A percentile compares a stretch with the other conserved stretches of the same genome.
Conservation (phyloP, 192 early-diverging fungal species). For the Hyaloraphidium curvatum region DNA sequence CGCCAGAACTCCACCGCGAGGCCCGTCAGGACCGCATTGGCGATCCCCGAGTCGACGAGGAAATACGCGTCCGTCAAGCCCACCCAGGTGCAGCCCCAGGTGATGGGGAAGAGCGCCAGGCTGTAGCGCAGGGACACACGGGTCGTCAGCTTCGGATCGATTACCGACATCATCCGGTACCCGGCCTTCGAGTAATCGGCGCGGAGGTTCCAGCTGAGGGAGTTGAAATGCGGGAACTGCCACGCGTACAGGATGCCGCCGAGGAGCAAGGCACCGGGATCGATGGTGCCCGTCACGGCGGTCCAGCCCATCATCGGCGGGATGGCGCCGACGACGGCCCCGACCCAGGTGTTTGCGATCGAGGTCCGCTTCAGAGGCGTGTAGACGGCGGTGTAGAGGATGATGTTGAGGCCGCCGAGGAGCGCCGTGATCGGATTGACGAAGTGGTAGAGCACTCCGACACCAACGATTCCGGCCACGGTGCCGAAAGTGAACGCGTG, state of each 20-base stretch:
- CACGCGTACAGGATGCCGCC: slow-evolving; percentile 65
- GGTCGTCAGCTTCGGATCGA: slow-evolving; percentile 69
- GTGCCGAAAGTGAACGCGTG: slow-evolving; percentile 62
- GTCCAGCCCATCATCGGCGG: slow-evolving; percentile 98
- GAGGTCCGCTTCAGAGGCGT: slow-evolving; percentile 84
- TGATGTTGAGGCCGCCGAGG: slow-evolving; percentile 65
- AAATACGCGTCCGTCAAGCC: slow-evolving; percentile 67
- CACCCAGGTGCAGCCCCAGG: slow-evolving; percentile 31
- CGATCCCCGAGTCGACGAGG: slow-evolving; percentile 44
- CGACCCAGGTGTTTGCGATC: slow-evolving; percentile 92
- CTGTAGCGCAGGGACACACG: slow-evolving; percentile 69
- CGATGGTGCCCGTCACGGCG: slow-evolving; percentile 55
- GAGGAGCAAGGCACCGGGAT: slow-evolving; percentile 49
- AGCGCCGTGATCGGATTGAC: slow-evolving; percentile 75
- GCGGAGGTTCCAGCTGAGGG: slow-evolving; percentile 72
- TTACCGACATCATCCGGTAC: slow-evolving; percentile 86
- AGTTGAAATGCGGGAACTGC: slow-evolving; percentile 99
- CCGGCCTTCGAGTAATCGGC: slow-evolving; percentile 94
- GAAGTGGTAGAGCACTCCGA: slow-evolving; percentile 36
- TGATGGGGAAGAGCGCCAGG: slow-evolving; percentile 51
- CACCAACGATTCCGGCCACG: slow-evolving; percentile 43
- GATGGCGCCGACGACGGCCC: slow-evolving; percentile 85
- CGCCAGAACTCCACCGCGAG: slow-evolving; percentile 65
- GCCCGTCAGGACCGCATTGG: slow-evolving; percentile 54
- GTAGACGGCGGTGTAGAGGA: slow-evolving; percentile 77